Percentiles rank a stretch among this genome's conserved stretches.
Conservation (phyloP, 2,329 filamentous ascomycete species). For the Phaeomoniella chlamydospora region DNA sequence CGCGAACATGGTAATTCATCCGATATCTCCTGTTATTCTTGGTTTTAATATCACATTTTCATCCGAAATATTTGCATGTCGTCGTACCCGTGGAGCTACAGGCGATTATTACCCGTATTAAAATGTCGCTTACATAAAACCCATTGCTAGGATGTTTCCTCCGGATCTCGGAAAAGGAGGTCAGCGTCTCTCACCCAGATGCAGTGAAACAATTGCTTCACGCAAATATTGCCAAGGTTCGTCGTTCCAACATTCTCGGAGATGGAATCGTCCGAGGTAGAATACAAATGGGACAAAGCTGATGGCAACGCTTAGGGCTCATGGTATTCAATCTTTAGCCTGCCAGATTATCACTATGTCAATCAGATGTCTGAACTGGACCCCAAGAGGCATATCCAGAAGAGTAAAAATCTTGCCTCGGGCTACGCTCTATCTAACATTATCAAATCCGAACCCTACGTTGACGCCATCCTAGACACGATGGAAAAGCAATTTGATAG, state of each 20-base stretch:
- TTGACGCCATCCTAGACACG: conserved; percentile 16
- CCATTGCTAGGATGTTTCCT: conserved; percentile 27
- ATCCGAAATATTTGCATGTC: too few relatives aligned
- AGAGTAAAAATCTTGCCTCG: conserved; percentile 1
- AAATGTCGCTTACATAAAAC: too few relatives aligned
- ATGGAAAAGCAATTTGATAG: conserved; percentile 15
- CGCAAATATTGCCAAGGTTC: conserved; percentile 17
- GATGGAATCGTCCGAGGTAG: too few relatives aligned
- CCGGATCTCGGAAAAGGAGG: conserved; percentile 27
- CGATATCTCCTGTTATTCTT: too few relatives aligned
- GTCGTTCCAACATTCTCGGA: too few relatives aligned
- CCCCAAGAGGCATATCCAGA: neutral
- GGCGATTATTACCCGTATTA: too few relatives aligned
- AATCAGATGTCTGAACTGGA: conserved; percentile 1
- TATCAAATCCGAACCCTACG: conserved; percentile 13
- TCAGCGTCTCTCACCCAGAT: conserved; percentile 28
- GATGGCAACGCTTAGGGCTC: too few relatives aligned
- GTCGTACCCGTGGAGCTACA: too few relatives aligned
- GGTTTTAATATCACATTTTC: too few relatives aligned
- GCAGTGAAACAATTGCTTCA: conserved; percentile 22
- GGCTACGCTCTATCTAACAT: conserved; percentile 17
- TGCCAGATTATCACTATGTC: conserved; percentile 1
- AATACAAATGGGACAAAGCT: too few relatives aligned
- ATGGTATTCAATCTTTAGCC: neutral
- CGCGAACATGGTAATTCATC: conserved; percentile 22